Evolutionary conservation across 768 basidiomycete species (phyloP), one percentile per base, ranked within the genome.

Genomic region (Suillus alpinus): DNA sequence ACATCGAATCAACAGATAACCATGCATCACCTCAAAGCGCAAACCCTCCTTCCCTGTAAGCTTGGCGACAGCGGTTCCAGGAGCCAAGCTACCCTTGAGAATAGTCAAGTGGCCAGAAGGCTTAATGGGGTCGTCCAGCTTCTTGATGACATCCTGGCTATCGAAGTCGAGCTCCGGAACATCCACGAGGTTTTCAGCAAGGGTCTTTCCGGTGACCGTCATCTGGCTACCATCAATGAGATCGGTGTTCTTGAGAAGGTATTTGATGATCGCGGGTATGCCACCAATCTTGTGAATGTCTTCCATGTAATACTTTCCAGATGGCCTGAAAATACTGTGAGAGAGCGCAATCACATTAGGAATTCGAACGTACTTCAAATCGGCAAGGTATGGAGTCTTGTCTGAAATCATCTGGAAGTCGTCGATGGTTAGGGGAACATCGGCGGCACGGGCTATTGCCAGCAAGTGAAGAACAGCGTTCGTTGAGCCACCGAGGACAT

Each of bases 41-140:
- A 85, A 73, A 5, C 95, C 95, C 75, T 97, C 95, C 75, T 95
- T 95, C 14, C 95, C 94, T 6, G 95, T 96, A 63, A 97, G 78
- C 75, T 98, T 98, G 16, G 94, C 92, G 20, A 98, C 94, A 32
- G 93, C 89, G 1, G 88, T 87, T 53, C 83, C 91, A 0, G 95
- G 95, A 3, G 91, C 88, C 46, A 98, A 78, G 73, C 91, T 95
- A n/a, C 95, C 95, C 56, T 87, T 83, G 63, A 98, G 75, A 67
- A 98, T 94, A 13, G 87, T 87, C 66, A 97, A 74, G 74, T 96
- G 95, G 1, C 95, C 95, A 3, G 88, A 94, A 26, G 78, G 69
- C 71, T 97, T 96, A 76, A 97, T 89, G 10, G 95, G 92, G 68
- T 93, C 82, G 31, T 82, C 81, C 47, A 95, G 73, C 44, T 77